Base-by-base conservation (phyloP, 2,329 filamentous ascomycete genomes). In the Botryotinia convoluta region DNA sequence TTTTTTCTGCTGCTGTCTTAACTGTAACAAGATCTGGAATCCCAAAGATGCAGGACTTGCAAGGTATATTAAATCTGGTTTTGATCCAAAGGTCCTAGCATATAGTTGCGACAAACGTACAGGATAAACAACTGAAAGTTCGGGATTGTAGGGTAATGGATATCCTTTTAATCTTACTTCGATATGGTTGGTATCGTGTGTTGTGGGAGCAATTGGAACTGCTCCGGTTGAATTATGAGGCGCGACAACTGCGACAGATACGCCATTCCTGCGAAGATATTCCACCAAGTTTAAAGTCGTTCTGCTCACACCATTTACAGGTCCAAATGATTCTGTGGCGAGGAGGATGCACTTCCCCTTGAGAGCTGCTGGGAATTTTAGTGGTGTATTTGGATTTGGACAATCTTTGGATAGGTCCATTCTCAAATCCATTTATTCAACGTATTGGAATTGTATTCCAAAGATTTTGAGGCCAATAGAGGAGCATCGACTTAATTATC, bases 291-390 rank as follows among this genome's bases (percentile, higher is more conserved):
- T 92, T 77, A 90, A 83, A 0, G 91, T 93, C 7, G 91, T 93
- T 74, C 90, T 86, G 78, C 89, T 91, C 63, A 93, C 91, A n/a
- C 91, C 91, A 79, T 93, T 93, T 79, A 93, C 89, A 0, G 91
- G 91, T 4, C 90, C 91, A 73, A 92, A 90, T 0, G 90, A 92
- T 79, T 93, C 91, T 22, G 90, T 92, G 75, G 90, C 91, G 12
- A 93, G 85, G 12, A 93, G 82, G 74, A 93, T 85, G 75, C 87
- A 87, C 80, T 89, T 90, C 16, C 88, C 89, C 54, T 84, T 82
- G n/a, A 92, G 84, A 14, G 83, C 76, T 29, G 73, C 76, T 8
- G 85, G 85, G 70, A 87, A 86, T 39, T 74, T 18, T 1, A 48
- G 60, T n/a, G 48, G 12, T 54, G 26, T 54, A 20, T 60, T 9